Evolutionary conservation across 1,284 basidiomycete genomes (phyloP), one percentile per base, ranked within the genome.

Genomic region (Puccinia coronata): DNA sequence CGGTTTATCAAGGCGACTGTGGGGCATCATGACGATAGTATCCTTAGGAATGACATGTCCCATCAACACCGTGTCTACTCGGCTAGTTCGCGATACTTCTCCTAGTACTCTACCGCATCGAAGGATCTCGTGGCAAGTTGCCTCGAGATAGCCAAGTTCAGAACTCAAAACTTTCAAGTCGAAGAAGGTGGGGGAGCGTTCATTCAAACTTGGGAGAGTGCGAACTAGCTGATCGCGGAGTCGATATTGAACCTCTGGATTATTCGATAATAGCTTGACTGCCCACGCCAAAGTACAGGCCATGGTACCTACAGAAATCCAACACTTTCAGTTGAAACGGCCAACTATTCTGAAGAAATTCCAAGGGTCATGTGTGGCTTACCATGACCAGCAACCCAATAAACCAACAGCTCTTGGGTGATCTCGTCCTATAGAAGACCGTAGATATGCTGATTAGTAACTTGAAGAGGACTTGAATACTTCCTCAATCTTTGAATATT

Each of bases 351-450:
- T 63, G 16, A 63, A n/a, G 63, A 51, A 28, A 43, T 5, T 20
- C 20, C n/a, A 11, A 53, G 55, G 39, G 20, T 36, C 28, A 41
- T 23, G 12, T n/a, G n/a, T n/a, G 59, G 67, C 76, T 53, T 25
- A 79, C 76, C 76, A 79, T 79, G 76, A n/a, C 76, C 76, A 53
- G 76, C 76, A 53, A 79, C 76, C 76, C 76, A 79, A 57, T 79
- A 79, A 4, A 79, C 76, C 18, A 79, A 70, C 16, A 79, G 65
- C 55, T 79, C 76, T 36, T 79, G 47, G 16, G 41, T 65, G 28
- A 79, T 79, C 53, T 79, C 76, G 11, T 67, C 76, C 76, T 79
- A 39, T 41, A 25, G n/a, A 31, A 69, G 34, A 39, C 34, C 16
- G 8, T 11, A 55, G 49, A 12, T 12, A 39, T 59, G 31, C 0